A percentile compares a stretch with the other conserved stretches of the same genome.
phyloP scores from a whole-genome alignment of 805 yeast genomes.

The Metschnikowia lunata region DNA sequence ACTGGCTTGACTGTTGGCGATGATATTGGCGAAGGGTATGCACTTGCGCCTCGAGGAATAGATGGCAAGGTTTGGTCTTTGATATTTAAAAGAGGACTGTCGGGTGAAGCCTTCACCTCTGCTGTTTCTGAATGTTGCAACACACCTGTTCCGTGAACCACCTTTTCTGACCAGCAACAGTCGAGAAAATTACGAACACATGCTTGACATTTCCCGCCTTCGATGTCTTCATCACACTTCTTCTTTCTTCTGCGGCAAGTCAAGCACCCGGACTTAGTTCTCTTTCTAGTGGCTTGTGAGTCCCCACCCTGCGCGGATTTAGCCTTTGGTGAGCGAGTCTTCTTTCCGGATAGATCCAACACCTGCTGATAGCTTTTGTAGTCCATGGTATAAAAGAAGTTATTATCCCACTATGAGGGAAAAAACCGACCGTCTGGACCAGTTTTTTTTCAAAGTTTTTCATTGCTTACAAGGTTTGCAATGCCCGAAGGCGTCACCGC shows the following conservation, averaged over 20 bases:
- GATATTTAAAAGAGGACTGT: not conserved
- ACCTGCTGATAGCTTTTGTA: conserved; percentile 38
- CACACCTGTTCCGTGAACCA: too few relatives aligned
- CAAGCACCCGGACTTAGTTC: conserved; percentile 27
- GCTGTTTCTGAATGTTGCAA: too few relatives aligned
- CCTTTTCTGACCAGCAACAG: conserved; percentile 37
- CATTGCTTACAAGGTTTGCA: conserved; percentile 1
- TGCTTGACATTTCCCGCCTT: conserved; percentile 42
- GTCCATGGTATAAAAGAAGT: conserved; percentile 12
- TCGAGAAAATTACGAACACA: conserved; percentile 42
- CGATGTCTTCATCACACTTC: conserved; percentile 51
- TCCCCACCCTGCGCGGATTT: conserved; percentile 4
- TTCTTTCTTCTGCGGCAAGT: conserved; percentile 62
- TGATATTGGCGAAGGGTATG: conserved; percentile 31
- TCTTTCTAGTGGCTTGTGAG: conserved; percentile 14
- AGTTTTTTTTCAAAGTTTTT: not conserved
- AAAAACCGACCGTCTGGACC: too few relatives aligned
- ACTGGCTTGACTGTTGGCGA: conserved; percentile 23
- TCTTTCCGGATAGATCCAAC: conserved; percentile 22
- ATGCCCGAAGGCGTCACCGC: not conserved
- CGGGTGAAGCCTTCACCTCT: not conserved
- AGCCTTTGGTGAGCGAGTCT: conserved; percentile 8
- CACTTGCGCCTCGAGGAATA: conserved; percentile 16
- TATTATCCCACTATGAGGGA: not conserved
- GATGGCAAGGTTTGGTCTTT: not conserved